Evolutionary conservation across 73 alveolate species (phyloP).

Genomic region (Effrenium voratum): DNA sequence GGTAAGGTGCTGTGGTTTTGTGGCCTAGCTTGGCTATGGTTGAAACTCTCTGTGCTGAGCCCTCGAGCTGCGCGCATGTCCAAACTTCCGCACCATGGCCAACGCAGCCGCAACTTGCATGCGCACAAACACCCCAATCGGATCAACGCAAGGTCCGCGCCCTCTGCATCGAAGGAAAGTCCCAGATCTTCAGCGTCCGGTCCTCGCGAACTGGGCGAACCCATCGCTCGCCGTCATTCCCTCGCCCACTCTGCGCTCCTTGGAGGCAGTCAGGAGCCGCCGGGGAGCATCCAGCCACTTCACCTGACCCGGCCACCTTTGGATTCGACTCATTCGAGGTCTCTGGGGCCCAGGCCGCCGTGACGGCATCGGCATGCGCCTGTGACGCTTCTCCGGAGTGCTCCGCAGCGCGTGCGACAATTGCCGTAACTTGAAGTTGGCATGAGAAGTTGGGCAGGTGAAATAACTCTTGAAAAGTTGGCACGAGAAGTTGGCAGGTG

Average conservation of each 20-base stretch:
- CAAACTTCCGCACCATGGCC: no score
- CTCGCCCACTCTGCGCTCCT: not conserved
- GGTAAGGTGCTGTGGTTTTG: no score
- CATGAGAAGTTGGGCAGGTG: no score
- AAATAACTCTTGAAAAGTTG: no score
- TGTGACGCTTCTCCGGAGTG: not conserved
- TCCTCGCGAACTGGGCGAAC: not conserved
- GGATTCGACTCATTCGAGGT: not conserved
- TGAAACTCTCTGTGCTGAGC: no score
- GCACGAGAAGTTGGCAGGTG: no score
- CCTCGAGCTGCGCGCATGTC: no score
- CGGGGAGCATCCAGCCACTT: slow-evolving; percentile 93
- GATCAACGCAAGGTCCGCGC: slow-evolving; percentile 15
- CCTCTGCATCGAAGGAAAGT: slow-evolving; percentile 76
- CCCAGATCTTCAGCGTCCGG: slow-evolving; percentile 87
- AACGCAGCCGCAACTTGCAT: no score
- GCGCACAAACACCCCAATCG: no score
- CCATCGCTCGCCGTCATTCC: not conserved
- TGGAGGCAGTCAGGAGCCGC: slow-evolving; percentile 69
- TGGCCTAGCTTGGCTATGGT: no score
- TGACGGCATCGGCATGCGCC: slow-evolving; percentile 85
- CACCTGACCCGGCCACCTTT: no score
- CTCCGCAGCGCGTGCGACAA: not conserved
- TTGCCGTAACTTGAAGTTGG: no score
- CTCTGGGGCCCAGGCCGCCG: slow-evolving; percentile 46